Base-by-base conservation (phyloP, 1,284 basidiomycete species). In the Austropuccinia psidii region DNA sequence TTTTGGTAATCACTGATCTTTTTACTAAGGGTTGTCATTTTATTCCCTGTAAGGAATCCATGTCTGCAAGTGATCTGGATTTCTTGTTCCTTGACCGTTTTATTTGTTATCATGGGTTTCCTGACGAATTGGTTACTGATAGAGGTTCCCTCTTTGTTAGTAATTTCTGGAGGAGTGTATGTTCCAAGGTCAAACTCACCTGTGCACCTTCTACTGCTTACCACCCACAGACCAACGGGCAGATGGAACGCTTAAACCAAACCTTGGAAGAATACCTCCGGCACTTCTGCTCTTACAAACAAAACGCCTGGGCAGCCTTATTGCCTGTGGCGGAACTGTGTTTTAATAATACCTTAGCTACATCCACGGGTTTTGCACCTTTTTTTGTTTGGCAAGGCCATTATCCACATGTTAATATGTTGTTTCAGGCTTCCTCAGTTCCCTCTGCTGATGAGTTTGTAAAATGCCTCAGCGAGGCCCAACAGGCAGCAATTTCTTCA, bases 271-370 rank as follows among this genome's bases (percentile, higher is more conserved):
- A 33, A 69, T 77, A 68, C 37, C 67, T 79, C 8, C 75, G 75
- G 0, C 43, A 50, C 37, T 79, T 76, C 64, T 49, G 49, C 6
- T 15, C 50, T 9, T 67, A 78, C 43, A 1, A 72, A 5, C 74
- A 77, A 39, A 57, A 76, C n/a, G 62, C 78, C 57, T 80, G 78
- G 80, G n/a, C 3, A 7, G 43, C 76, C 0, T 76, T 73, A 50
- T 65, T 81, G 8, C 67, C 76, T 0, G 47, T 76, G 0, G 77
- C 80, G 0, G 79, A 83, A 52, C 83, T 83, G 43, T 43, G 78
- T 0, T 77, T 79, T 64, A 82, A 82, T 76, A 80, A 84, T 77
- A 29, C 83, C 79, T 60, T 75, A 0, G 78, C 81, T 24, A 15
- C 75, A 0, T 76, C 80, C 0, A 82, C 79, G 21, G 35, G 68